phyloP scores from a whole-genome alignment of 305 asterid species.

The Fraxinus greggii region DNA sequence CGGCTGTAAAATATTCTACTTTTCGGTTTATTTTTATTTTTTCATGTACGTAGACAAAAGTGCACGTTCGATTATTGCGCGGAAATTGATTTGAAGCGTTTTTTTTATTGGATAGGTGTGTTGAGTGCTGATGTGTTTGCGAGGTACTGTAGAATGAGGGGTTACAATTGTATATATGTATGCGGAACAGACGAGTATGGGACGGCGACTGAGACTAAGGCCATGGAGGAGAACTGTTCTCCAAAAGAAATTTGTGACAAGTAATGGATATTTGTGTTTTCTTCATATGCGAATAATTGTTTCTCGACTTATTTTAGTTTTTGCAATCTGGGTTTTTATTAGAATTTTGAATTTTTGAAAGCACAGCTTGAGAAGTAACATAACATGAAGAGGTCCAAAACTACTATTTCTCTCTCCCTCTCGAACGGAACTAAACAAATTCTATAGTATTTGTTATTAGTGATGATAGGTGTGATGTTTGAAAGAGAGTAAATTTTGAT shows the following conservation, averaged over 20 bases:
- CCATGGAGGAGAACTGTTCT: constrained; percentile 60
- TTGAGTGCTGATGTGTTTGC: constrained; percentile 95
- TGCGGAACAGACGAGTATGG: constrained; percentile 73
- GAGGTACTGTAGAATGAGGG: constrained; percentile 71
- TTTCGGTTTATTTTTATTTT: neutral
- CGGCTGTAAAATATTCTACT: constrained; percentile 51
- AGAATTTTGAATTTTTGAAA: neutral
- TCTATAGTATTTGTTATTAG: neutral
- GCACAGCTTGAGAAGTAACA: neutral
- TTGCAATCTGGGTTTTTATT: neutral
- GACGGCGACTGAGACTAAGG: constrained; percentile 67
- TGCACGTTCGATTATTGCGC: neutral
- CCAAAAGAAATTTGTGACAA: constrained; percentile 32
- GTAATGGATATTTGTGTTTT: constrained; percentile 24
- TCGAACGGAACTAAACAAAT: neutral
- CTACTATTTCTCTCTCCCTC: neutral
- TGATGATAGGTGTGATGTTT: neutral
- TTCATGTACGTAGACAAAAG: neutral
- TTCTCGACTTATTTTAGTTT: neutral
- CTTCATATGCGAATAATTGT: neutral
- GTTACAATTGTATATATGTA: constrained; percentile 46
- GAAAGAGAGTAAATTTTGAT: neutral
- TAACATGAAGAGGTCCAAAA: neutral
- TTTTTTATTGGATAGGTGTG: constrained; percentile 54
- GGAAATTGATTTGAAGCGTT: neutral